Conservation (phyloP, 2,329 filamentous ascomycete genomes). For the Scedosporium minutisporum region DNA sequence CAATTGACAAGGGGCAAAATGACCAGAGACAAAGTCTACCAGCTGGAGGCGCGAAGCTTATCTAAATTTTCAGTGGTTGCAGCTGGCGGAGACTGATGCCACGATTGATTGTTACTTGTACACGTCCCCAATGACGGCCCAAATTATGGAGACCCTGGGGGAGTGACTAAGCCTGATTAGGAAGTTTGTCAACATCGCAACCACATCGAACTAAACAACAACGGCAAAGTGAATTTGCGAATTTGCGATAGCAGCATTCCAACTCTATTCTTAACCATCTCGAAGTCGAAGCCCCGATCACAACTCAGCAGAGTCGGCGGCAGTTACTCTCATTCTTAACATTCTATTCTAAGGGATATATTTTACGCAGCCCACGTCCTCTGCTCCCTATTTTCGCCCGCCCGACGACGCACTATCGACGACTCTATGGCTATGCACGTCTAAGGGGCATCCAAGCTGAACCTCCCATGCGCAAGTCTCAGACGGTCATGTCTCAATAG, state of each 20-base stretch:
- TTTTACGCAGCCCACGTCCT: too few species aligned
- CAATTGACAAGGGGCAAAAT: neutral
- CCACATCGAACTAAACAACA: neutral
- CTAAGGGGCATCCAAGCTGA: too few species aligned
- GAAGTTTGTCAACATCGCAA: constrained; percentile 6
- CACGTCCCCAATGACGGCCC: neutral
- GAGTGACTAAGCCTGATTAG: neutral
- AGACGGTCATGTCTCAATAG: neutral
- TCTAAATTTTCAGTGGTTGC: neutral
- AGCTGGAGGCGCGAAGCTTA: neutral
- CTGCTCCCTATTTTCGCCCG: too few species aligned
- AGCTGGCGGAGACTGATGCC: neutral
- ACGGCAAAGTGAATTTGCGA: too few species aligned
- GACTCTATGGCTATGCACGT: neutral
- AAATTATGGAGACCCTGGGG: neutral
- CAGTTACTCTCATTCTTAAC: too few species aligned
- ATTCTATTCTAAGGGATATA: too few species aligned
- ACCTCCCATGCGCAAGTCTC: neutral
- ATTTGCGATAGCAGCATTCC: neutral
- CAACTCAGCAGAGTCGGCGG: too few species aligned
- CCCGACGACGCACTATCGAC: neutral
- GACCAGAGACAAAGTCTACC: neutral
- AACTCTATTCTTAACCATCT: too few species aligned
- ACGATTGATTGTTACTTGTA: neutral
- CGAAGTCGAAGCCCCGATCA: too few species aligned